Evolutionary conservation across 257 asterid species (phyloP), one percentile per base, ranked within the genome.

Genomic region (Nicotiana sylvestris): DNA sequence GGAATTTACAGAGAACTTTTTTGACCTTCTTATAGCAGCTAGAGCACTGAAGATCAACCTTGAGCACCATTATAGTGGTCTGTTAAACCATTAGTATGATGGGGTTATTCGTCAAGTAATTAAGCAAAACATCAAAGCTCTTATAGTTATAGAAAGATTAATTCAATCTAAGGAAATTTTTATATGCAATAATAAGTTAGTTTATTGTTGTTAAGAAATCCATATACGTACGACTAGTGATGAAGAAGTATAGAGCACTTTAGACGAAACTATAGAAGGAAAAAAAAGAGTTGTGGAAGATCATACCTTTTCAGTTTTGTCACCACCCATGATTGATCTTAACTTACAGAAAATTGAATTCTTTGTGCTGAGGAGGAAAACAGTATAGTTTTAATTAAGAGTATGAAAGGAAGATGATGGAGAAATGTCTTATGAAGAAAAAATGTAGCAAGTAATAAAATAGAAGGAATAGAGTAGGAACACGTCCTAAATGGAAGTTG

Each of bases 21-120:
- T 91, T 92, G 88, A 92, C 76, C 86, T 95, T 93, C 89, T 90
- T 95, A 93, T 91, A 95, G 96, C 97, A 95, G 90, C 88, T 53
- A 6, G 91, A 83, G 53, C 98, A 95, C 46, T 95, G 97, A 35
- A 95, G 98, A 90, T 95, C 96, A 81, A 86, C 96, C 87, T 87
- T 86, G 32, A 95, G 92, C 69, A 86, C 82, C 98, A 95, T 95
- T 3, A 55, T 25, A 3, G 97, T 87, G 11, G 83, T 90, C 98
- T 92, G 87, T 61, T 80, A 72, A 72, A 72, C 60, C 6, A 21
- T 21, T 39, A 21, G 9, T 68, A 62, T 21, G 15, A 1, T 57
- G 62, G 3, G 4, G 10, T 16, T 57, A 6, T 57, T 57, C 6
- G n/a, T 57, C 6, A 5, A 66, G 21, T 66, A 64, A 18, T 39